Evolutionary conservation across 495 filamentous ascomycete genomes (phyloP).

Genomic region (Tuber calosporum): DNA sequence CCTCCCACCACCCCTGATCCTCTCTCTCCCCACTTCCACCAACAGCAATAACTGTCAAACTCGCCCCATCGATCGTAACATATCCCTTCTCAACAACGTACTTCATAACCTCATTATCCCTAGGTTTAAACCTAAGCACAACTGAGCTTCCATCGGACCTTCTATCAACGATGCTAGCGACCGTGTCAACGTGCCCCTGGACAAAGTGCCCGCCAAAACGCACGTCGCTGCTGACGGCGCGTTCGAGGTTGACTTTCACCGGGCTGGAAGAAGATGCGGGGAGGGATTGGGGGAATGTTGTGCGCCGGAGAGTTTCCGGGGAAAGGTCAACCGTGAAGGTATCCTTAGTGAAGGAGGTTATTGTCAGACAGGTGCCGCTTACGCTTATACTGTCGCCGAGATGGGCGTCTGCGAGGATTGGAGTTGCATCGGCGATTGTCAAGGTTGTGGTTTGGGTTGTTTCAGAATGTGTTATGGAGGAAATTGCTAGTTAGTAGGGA

Average conservation of each 20-base stretch:
- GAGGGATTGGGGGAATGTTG: slow-evolving; percentile 66
- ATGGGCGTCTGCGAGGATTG: slow-evolving; percentile 72
- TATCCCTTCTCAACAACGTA: slow-evolving; percentile 97
- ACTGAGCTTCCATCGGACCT: slow-evolving; percentile 79
- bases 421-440: slow-evolving; percentile 67
- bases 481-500: slow-evolving; percentile 56
- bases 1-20: slow-evolving; percentile 77
- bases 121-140: slow-evolving; percentile 72
- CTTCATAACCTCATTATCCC: slow-evolving; percentile 57
- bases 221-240: slow-evolving; percentile 77
- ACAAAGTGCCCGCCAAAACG: slow-evolving; percentile 85
- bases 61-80: slow-evolving; percentile 91
- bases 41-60: slow-evolving; percentile 82
- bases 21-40: slow-evolving; percentile 24
- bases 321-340: slow-evolving; percentile 91
- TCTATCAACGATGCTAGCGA: slow-evolving; percentile 61
- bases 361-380: slow-evolving; percentile 91
- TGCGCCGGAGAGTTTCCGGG: slow-evolving; percentile 92
- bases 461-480: slow-evolving; percentile 70
- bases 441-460: slow-evolving; percentile 78
- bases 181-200: slow-evolving; percentile 92
- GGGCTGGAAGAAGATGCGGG: slow-evolving; percentile 25
- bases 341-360: slow-evolving; percentile 52
- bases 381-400: slow-evolving; percentile 88
- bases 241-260: slow-evolving; percentile 75